A percentile compares a stretch with the other conserved stretches of the same genome.
phyloP scores from a whole-genome alignment of 192 early-diverging fungal species.

The Umbelopsis ramanniana region DNA sequence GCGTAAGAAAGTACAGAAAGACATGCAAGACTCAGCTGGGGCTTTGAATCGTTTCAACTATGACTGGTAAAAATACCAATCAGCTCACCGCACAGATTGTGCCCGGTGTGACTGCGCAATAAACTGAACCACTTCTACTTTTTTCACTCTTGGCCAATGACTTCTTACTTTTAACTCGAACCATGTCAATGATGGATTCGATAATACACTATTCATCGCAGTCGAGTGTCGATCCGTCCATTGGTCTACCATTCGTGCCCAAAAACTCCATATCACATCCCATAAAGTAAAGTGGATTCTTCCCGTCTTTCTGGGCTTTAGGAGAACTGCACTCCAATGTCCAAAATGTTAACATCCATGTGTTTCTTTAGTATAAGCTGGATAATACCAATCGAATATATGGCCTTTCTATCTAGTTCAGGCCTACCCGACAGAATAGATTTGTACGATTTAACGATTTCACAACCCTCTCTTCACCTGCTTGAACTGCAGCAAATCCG shows the following conservation, averaged over 20 bases:
- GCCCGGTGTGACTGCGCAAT: conserved; percentile 6
- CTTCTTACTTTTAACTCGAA: background rate
- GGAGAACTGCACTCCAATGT: background rate
- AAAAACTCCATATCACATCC: conserved; percentile 44
- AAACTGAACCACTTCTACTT: background rate
- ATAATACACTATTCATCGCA: background rate
- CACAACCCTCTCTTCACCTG: background rate
- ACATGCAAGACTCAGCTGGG: conserved; percentile 74
- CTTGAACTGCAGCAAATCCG: background rate
- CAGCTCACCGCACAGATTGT: too few species aligned
- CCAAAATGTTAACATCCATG: background rate
- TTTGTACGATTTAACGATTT: conserved; percentile 27
- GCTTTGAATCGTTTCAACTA: conserved; percentile 79
- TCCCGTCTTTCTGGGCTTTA: background rate
- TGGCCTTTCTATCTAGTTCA: conserved; percentile 9
- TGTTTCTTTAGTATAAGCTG: conserved; percentile 30
- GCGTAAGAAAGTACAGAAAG: conserved; percentile 96
- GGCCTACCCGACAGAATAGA: conserved; percentile 21
- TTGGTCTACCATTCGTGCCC: conserved; percentile 1
- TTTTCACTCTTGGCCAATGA: background rate
- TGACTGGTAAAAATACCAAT: conserved; percentile 50
- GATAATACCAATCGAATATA: conserved; percentile 32
- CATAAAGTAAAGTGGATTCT: conserved; percentile 34
- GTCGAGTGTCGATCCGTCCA: background rate
- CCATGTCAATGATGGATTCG: conserved; percentile 12